These are phyloP conservation scores for Scheffersomyces parashehatae DNA, from an alignment of 1,139 yeast genomes.

Conservation along the genomic window DNA sequence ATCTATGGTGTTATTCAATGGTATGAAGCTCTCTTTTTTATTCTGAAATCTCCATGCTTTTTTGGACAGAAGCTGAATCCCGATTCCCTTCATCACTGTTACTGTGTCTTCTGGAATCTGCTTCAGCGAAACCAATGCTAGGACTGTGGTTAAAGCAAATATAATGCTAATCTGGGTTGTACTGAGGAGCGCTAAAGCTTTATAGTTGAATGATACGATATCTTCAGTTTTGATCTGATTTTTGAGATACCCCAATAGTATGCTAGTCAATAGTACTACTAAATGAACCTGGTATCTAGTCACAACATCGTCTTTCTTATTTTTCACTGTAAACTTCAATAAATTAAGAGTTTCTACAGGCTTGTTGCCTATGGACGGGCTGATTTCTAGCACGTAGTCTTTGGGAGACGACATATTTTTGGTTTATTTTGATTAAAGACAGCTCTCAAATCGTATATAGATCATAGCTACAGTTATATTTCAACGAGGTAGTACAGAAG, in stretches of 20 bases:
- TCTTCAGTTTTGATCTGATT: not conserved
- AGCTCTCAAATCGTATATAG: conserved; percentile 1
- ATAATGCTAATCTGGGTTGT: not conserved
- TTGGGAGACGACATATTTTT: conserved; percentile 31
- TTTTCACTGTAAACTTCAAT: conserved; percentile 22
- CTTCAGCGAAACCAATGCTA: conserved; percentile 9
- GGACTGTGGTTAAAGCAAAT: conserved; percentile 10
- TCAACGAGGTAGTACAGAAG: too few relatives aligned
- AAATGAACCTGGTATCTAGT: conserved; percentile 14
- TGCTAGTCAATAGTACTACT: conserved; percentile 10
- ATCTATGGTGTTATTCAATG: conserved; percentile 55
- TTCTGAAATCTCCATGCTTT: conserved; percentile 30
- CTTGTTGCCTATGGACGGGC: conserved; percentile 17
- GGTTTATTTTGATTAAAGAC: not conserved
- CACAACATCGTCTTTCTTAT: conserved; percentile 7
- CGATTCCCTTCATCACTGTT: conserved; percentile 39
- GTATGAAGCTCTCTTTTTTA: conserved; percentile 39
- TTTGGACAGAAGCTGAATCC: conserved; percentile 33
- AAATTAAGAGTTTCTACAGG: conserved; percentile 12
- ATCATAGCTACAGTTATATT: not conserved
- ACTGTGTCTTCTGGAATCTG: conserved; percentile 35
- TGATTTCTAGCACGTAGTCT: conserved; percentile 30
- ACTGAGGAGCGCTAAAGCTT: too few relatives aligned
- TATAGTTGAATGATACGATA: not conserved
- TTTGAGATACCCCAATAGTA: not conserved